These are phyloP conservation scores for Filobasidium floriforme DNA, from an alignment of 768 basidiomycete genomes.

Conservation along the genomic window DNA sequence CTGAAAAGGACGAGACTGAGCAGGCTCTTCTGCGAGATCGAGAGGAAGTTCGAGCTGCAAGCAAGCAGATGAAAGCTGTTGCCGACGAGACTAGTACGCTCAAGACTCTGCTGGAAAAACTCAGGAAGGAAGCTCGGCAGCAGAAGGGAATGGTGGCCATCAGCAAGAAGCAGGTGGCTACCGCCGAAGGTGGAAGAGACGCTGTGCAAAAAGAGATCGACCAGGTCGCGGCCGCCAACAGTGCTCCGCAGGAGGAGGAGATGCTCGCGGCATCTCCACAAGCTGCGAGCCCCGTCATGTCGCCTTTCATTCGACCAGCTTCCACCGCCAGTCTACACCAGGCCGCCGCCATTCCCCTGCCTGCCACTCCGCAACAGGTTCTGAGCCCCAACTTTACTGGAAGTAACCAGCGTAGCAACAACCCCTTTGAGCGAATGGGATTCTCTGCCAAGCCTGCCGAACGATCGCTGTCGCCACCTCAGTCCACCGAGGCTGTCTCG, in stretches of 20 bases:
- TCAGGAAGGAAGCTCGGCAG: slow-evolving; percentile 87
- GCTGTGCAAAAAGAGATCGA: slow-evolving; percentile 65
- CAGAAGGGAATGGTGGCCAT: slow-evolving; percentile 93
- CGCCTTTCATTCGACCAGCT: slow-evolving; percentile 7
- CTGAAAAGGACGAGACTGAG: slow-evolving; percentile 88
- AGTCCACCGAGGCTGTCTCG: not conserved
- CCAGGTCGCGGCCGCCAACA: slow-evolving; percentile 50
- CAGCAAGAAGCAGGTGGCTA: slow-evolving; percentile 81
- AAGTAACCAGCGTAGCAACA: slow-evolving; percentile 57
- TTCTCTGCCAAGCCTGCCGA: slow-evolving; percentile 20
- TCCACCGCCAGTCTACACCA: slow-evolving; percentile 41
- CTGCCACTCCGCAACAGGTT: slow-evolving; percentile 59
- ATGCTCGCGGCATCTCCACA: slow-evolving; percentile 37
- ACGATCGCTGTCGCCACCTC: not conserved
- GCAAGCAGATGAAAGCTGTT: slow-evolving; percentile 73
- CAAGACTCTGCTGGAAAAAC: slow-evolving; percentile 72
- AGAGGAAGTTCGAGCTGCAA: slow-evolving; percentile 80
- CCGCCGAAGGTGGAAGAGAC: slow-evolving; percentile 68
- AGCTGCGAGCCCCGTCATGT: slow-evolving; percentile 4
- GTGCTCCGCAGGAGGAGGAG: slow-evolving; percentile 46
- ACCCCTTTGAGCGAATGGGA: slow-evolving; percentile 75
- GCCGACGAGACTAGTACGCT: slow-evolving; percentile 62
- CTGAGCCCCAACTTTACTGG: slow-evolving; percentile 51
- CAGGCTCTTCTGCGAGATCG: slow-evolving; percentile 80
- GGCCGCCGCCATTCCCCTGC: slow-evolving; percentile 66